Conservation (phyloP, 192 early-diverging fungal species). For the Backusella parvicylindrica region DNA sequence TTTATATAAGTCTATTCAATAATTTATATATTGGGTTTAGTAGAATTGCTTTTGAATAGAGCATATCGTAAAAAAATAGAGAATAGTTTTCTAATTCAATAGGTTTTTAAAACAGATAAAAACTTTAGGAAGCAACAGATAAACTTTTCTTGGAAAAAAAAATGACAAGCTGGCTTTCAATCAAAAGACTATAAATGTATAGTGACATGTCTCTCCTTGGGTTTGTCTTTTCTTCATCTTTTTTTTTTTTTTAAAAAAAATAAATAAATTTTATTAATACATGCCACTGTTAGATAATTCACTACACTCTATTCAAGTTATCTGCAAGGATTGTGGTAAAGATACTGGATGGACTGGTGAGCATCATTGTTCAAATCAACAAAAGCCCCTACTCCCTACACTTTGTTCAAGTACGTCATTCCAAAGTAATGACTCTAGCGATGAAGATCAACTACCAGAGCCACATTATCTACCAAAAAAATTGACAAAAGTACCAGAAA, state of each 20-base stretch:
- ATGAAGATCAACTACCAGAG: not conserved
- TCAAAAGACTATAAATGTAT: not conserved
- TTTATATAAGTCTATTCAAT: not conserved
- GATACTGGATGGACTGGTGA: slow-evolving; percentile 41
- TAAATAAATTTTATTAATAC: not conserved
- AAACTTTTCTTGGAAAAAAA: not conserved
- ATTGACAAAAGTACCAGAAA: not conserved
- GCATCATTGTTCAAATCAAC: not conserved
- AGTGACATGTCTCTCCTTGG: not conserved
- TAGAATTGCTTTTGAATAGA: not conserved
- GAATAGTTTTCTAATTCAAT: not conserved
- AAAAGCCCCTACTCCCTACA: not conserved
- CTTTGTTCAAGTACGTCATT: not conserved
- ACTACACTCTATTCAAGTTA: slow-evolving; percentile 17
- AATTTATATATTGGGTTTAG: not conserved
- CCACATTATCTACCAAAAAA: not conserved
- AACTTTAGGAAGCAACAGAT: not conserved
- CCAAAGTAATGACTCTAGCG: not conserved
- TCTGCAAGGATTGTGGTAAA: slow-evolving; percentile 58
- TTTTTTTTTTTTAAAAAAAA: not conserved
- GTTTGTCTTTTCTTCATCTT: not conserved
- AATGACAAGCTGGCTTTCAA: not conserved
- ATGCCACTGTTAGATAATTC: not conserved
- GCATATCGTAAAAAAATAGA: not conserved
- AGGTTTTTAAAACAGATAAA: not conserved